phyloP scores from a whole-genome alignment of 108 stramenopile genomes.

The Aureococcus anophagefferens region DNA sequence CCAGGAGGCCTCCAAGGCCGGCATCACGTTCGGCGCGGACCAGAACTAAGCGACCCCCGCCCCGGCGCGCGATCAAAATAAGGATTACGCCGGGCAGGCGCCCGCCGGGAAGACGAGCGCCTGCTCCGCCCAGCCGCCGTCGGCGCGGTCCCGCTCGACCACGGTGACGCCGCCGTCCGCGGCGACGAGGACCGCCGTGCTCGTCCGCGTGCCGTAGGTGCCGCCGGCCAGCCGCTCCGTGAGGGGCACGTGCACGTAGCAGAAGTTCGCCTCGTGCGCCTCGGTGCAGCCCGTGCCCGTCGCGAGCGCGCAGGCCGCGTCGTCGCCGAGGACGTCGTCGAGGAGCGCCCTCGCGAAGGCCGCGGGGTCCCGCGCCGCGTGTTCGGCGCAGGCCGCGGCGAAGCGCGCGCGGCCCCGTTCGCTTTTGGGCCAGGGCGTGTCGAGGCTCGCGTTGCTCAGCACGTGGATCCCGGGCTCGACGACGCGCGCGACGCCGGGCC shows the following conservation, averaged over 20 bases:
- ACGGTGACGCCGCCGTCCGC: neutral
- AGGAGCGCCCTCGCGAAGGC: neutral
- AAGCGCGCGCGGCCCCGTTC: neutral
- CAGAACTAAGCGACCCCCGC: no score
- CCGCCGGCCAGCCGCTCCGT: neutral
- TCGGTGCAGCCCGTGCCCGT: neutral
- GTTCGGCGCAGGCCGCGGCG: neutral
- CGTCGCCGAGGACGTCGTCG: neutral
- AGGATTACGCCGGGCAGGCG: no score
- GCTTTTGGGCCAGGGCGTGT: neutral
- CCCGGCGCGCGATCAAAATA: no score
- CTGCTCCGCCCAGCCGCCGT: no score
- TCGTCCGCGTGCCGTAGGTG: neutral
- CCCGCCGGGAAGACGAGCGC: no score
- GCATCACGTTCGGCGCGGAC: neutral
- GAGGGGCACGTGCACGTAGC: neutral
- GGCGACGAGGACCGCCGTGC: neutral
- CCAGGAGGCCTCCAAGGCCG: neutral
- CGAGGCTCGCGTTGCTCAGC: neutral
- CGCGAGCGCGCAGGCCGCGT: neutral
- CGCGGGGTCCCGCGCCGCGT: neutral
- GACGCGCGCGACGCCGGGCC: no score
- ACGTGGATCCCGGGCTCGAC: neutral
- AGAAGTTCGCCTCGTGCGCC: neutral
- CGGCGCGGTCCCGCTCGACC: neutral